Evolutionary conservation across 2,329 filamentous ascomycete genomes (phyloP).

Genomic region (Epichloe glyceriae): DNA sequence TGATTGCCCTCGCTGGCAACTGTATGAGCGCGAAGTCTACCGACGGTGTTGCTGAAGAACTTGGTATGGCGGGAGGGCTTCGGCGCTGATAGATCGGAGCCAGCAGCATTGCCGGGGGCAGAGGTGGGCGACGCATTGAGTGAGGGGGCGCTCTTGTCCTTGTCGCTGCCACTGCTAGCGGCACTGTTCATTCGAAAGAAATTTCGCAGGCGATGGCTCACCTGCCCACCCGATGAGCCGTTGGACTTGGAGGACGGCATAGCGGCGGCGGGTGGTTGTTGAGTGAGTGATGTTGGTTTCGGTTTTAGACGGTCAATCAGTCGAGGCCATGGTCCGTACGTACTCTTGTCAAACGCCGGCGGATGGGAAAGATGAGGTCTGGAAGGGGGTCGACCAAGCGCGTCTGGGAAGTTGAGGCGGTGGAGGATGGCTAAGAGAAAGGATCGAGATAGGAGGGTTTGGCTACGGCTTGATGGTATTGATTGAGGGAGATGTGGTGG

Average conservation of each 20-base stretch:
- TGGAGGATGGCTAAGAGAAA: not conserved
- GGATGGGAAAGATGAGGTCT: not conserved
- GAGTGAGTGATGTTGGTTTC: not conserved
- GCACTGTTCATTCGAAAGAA: conserved; percentile 56
- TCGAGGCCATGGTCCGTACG: conserved; percentile 27
- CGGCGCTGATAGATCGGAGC: conserved; percentile 9
- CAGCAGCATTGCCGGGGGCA: conserved; percentile 8
- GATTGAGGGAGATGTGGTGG: not conserved
- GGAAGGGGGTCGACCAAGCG: not conserved
- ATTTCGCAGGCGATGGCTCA: conserved; percentile 56
- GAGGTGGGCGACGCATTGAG: conserved; percentile 2
- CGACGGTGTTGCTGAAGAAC: conserved; percentile 76
- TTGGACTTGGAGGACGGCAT: conserved; percentile 44
- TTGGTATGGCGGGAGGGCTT: conserved; percentile 73
- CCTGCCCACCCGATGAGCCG: conserved; percentile 39
- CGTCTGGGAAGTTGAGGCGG: not conserved
- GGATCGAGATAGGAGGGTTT: no score
- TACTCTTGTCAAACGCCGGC: conserved; percentile 4
- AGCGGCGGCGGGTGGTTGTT: conserved; percentile 6
- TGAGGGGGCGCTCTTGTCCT: conserved; percentile 15
- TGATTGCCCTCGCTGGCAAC: conserved; percentile 87
- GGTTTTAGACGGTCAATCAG: conserved; percentile 16
- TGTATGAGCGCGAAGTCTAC: conserved; percentile 77
- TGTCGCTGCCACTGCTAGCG: conserved; percentile 23
- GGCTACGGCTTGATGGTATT: not conserved